phyloP scores from a whole-genome alignment of 805 yeast genomes.

The Tetrapisispora fleetii region DNA sequence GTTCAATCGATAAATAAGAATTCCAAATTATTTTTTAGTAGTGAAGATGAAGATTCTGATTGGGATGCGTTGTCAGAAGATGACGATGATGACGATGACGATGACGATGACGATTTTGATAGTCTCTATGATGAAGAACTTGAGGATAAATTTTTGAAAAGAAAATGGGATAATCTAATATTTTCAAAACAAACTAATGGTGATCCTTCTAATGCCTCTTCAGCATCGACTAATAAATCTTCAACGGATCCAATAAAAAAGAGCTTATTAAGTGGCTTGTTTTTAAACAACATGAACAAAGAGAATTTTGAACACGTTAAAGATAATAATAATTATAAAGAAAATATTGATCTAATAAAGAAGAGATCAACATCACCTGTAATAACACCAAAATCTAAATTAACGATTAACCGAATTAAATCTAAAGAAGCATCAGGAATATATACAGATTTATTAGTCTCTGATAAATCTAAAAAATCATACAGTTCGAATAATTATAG shows the following conservation, averaged over 20 bases:
- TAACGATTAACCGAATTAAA: background rate
- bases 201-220: background rate
- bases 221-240: background rate
- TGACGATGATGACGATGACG: slow-evolving; percentile 14
- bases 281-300: slow-evolving; percentile 9
- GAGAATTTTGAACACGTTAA: slow-evolving; percentile 5
- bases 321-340: background rate
- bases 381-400: background rate
- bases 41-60: slow-evolving; percentile 29
- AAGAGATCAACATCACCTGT: background rate
- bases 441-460: background rate
- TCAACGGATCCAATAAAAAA: slow-evolving; percentile 16
- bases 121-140: slow-evolving; percentile 20
- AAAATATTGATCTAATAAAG: background rate
- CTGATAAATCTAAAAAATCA: background rate
- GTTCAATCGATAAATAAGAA: slow-evolving; percentile 3
- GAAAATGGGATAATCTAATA: slow-evolving; percentile 26
- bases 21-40: slow-evolving; percentile 22
- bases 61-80: slow-evolving; percentile 26
- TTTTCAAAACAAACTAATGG: slow-evolving; percentile 13
- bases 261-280: slow-evolving; percentile 25
- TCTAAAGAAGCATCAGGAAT: background rate
- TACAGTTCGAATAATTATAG: background rate
- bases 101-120: slow-evolving; percentile 15
- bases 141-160: slow-evolving; percentile 24